Evolutionary conservation across 495 filamentous ascomycete genomes (phyloP), one percentile per base, ranked within the genome.

Genomic region (Penicillium psychrofluorescens): DNA sequence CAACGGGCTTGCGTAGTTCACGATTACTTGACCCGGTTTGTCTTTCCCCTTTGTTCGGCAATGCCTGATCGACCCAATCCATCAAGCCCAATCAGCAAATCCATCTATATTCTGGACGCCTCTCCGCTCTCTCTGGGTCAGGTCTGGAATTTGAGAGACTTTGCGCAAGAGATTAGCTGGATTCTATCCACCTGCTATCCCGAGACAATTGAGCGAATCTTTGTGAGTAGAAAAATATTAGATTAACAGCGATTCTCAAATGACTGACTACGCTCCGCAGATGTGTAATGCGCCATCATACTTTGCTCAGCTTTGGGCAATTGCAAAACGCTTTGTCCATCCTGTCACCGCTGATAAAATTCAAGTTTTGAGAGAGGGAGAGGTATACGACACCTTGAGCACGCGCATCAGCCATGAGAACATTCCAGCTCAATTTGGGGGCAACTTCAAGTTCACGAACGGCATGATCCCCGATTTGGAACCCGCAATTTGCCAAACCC

Each of bases 141-240:
- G 28, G 57, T 45, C 14, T 68, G 61, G 55, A 43, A 49, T 36
- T 11, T 62, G 12, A 47, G 49, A 35, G 51, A 36, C 1, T 57
- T 59, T 43, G 54, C 55, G 1, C 46, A 50, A 8, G 51, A 58
- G 2, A 51, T 56, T 12, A 64, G 54, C 34, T 51, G 49, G 51
- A 22, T 64, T 1, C 35, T 63, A 11, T 43, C 58, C 27, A 63
- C 60, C 6, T 63, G 61, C 36, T 66, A 59, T 43, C 60, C 63
- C 0, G 58, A 66, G 16, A 62, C 51, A 1, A 57, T 66, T 16
- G 33, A 55, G 29, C 35, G 40, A 13, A 44, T 62, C 30, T 61
- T 52, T 51, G 63, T 66, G 35, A 14, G 60, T 52, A 11, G 11
- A 22, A 10, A 33, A 22, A 38, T 2, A 38, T 16, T 16, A 1